Evolutionary conservation across 805 yeast species (phyloP).

Genomic region (Starmerella roubikii): DNA sequence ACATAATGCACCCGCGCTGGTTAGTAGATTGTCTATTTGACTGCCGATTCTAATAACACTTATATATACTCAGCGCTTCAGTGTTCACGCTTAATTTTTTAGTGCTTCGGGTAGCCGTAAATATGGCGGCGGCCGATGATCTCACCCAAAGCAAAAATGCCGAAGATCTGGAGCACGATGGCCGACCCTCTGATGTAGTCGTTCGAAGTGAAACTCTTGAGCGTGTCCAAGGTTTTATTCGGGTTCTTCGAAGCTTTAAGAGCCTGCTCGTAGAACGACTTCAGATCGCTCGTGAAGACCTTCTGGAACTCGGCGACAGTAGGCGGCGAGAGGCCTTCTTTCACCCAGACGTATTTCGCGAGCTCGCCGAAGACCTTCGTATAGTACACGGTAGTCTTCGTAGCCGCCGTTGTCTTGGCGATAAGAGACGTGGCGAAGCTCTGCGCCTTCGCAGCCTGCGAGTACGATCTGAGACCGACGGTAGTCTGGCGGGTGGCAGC

Average conservation of each 20-base stretch:
- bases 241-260: slow-evolving; percentile 34
- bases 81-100: too few species aligned
- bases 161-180: slow-evolving; percentile 69
- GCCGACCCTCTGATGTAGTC: slow-evolving; percentile 55
- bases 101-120: slow-evolving; percentile 53
- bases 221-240: slow-evolving; percentile 36
- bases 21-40: too few species aligned
- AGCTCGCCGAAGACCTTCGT: slow-evolving; percentile 48
- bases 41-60: too few species aligned
- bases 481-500: slow-evolving; percentile 23
- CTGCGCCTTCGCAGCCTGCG: slow-evolving; percentile 16
- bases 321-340: slow-evolving; percentile 93
- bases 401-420: slow-evolving; percentile 29
- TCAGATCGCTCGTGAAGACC: slow-evolving; percentile 38
- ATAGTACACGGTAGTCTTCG: slow-evolving; percentile 66
- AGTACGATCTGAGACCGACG: slow-evolving; percentile 21
- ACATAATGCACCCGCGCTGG: too few species aligned
- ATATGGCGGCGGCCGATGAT: slow-evolving; percentile 88
- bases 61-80: too few species aligned
- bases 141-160: slow-evolving; percentile 90
- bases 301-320: slow-evolving; percentile 57
- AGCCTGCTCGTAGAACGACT: slow-evolving; percentile 28
- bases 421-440: slow-evolving; percentile 23
- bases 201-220: slow-evolving; percentile 40
- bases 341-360: slow-evolving; percentile 67